These are phyloP conservation scores for Citrullus amarus DNA, from an alignment of 306 rosid genomes.

Conservation along the genomic window DNA sequence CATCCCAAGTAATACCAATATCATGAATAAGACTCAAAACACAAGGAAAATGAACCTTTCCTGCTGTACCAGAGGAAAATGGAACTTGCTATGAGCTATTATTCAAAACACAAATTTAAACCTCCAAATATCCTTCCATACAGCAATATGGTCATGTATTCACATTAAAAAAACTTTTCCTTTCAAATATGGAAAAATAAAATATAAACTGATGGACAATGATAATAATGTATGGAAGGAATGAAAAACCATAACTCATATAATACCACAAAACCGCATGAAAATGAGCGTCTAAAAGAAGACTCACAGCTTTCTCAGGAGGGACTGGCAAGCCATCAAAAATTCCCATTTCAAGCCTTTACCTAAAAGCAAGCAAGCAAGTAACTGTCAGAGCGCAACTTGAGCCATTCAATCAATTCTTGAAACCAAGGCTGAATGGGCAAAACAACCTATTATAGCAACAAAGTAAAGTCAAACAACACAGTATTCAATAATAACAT, in stretches of 20 bases:
- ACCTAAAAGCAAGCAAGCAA: conserved; percentile 22
- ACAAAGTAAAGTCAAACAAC: not conserved
- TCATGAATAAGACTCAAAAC: not conserved
- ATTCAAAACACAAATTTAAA: not conserved
- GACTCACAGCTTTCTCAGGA: conserved; percentile 65
- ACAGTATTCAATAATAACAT: not conserved
- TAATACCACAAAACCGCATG: conserved; percentile 4
- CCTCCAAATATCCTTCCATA: not conserved
- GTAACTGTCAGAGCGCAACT: conserved; percentile 25
- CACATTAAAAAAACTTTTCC: not conserved
- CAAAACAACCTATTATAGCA: not conserved
- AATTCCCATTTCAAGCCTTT: conserved; percentile 59
- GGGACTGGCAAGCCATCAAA: conserved; percentile 88
- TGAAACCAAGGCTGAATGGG: conserved; percentile 23
- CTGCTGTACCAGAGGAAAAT: not conserved
- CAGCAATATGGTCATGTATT: not conserved
- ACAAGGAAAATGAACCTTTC: not conserved
- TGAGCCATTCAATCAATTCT: conserved; percentile 17
- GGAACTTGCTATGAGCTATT: not conserved
- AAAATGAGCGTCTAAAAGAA: conserved; percentile 8
- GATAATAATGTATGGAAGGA: not conserved
- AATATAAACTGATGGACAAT: not conserved
- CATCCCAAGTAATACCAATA: not conserved
- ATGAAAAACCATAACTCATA: not conserved
- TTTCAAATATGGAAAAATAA: not conserved